These are phyloP conservation scores for Samsoniella hepiali DNA, from an alignment of 2,329 filamentous ascomycete genomes.

Conservation along the genomic window DNA sequence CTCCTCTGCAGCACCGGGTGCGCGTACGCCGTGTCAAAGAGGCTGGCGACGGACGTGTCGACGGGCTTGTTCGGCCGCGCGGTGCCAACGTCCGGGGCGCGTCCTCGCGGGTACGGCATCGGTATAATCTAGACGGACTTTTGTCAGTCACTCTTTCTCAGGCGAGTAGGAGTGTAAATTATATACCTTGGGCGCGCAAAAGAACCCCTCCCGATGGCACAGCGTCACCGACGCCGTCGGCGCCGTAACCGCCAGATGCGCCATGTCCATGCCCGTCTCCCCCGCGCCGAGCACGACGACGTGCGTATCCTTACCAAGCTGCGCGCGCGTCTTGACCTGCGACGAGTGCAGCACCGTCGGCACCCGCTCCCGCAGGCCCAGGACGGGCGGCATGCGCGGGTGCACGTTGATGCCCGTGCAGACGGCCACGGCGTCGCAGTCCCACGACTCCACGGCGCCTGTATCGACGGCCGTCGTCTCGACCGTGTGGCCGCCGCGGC, in stretches of 20 bases:
- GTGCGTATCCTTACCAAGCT: constrained; percentile 38
- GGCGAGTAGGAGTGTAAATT: too few species aligned
- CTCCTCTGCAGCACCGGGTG: constrained; percentile 45
- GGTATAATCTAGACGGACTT: constrained; percentile 27
- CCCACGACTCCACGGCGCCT: background rate
- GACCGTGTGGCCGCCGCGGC: constrained; percentile 10
- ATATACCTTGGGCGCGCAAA: constrained; percentile 45
- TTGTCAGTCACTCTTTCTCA: background rate
- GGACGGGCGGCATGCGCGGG: constrained; percentile 37
- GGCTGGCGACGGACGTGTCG: constrained; percentile 44
- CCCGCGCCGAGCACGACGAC: constrained; percentile 44
- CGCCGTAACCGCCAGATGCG: constrained; percentile 43
- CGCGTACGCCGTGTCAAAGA: constrained; percentile 51
- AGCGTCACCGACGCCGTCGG: constrained; percentile 40
- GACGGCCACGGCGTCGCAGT: constrained; percentile 44
- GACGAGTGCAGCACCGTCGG: constrained; percentile 42
- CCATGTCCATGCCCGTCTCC: constrained; percentile 46
- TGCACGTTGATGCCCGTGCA: constrained; percentile 45
- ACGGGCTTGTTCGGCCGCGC: constrained; percentile 41
- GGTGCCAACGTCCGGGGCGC: constrained; percentile 37
- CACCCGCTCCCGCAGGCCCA: constrained; percentile 39
- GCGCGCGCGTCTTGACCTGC: constrained; percentile 37
- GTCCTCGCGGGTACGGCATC: constrained; percentile 18
- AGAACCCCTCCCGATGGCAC: constrained; percentile 45
- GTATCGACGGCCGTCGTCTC: background rate